Evolutionary conservation across 2,329 filamentous ascomycete species (phyloP).

Genomic region (Pseudogymnoascus sp.): DNA sequence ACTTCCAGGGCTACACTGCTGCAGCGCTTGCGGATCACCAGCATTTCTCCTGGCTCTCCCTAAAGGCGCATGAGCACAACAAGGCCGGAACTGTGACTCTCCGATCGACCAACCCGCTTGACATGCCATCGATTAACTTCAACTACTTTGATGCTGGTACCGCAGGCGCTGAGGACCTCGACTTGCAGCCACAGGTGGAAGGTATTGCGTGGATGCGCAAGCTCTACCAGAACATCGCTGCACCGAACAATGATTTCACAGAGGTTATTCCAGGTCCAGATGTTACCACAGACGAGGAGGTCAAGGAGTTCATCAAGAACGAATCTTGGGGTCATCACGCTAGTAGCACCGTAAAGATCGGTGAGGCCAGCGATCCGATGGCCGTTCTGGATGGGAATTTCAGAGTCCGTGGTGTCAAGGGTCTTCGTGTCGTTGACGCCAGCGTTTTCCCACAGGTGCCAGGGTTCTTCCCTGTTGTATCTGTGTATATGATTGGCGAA

Average conservation of each 20-base stretch:
- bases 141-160: conserved; percentile 44
- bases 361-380: conserved; percentile 43
- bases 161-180: conserved; percentile 10
- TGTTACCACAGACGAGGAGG: conserved; percentile 37
- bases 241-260: neutral
- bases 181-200: conserved; percentile 14
- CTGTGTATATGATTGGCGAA: conserved; percentile 27
- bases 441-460: conserved; percentile 47
- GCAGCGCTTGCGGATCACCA: conserved; percentile 33
- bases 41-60: conserved; percentile 35
- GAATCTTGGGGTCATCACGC: conserved; percentile 52
- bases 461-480: conserved; percentile 27
- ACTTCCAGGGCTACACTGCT: conserved; percentile 37
- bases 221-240: conserved; percentile 8
- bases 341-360: conserved; percentile 49
- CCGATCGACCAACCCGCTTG: conserved; percentile 54
- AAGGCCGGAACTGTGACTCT: conserved; percentile 55
- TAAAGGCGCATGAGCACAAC: conserved; percentile 60
- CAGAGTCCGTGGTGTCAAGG: conserved; percentile 44
- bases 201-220: conserved; percentile 11
- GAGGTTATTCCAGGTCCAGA: neutral
- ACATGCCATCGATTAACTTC: conserved; percentile 56
- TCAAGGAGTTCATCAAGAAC: conserved; percentile 42
- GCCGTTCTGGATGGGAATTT: conserved; percentile 49
- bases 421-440: conserved; percentile 50